A percentile compares a stretch with the other conserved stretches of the same genome.
Evolutionary conservation across 106 monocot species (phyloP).

Genomic region (Dendrobium huoshanense): DNA sequence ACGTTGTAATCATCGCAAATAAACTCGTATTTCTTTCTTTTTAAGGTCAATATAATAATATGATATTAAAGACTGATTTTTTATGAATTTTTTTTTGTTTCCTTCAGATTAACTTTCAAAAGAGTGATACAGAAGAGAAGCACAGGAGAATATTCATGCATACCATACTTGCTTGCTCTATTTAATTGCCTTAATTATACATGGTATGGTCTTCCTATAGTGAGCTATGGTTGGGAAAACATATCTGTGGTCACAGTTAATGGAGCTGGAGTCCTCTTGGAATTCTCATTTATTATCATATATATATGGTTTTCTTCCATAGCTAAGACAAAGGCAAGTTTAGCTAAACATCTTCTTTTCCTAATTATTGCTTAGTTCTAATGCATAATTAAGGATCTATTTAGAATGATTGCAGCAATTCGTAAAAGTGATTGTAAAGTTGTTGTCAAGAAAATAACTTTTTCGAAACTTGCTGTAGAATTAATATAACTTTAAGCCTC

Average conservation of each 20-base stretch:
- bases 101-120: constrained; percentile 25
- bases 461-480: too few relatives aligned
- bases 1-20: too few relatives aligned
- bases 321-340: constrained; percentile 35
- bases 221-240: constrained; percentile 57
- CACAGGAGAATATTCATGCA: constrained; percentile 60
- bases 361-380: too few relatives aligned
- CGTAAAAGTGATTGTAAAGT: too few relatives aligned
- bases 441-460: too few relatives aligned
- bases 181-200: constrained; percentile 65
- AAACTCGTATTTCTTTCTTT: too few relatives aligned
- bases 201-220: constrained; percentile 75
- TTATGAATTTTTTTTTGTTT: background rate
- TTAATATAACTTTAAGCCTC: too few relatives aligned
- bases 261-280: constrained; percentile 58
- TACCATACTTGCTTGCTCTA: constrained; percentile 63
- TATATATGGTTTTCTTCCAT: constrained; percentile 42
- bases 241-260: constrained; percentile 55
- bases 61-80: background rate
- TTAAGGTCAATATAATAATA: background rate
- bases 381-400: too few relatives aligned
- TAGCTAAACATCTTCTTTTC: too few relatives aligned
- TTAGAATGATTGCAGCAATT: too few relatives aligned
- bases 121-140: constrained; percentile 54
- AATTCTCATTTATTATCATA: constrained; percentile 46